phyloP scores from a whole-genome alignment of 371 early-diverging fungal species.

The Mortierella sp. region DNA sequence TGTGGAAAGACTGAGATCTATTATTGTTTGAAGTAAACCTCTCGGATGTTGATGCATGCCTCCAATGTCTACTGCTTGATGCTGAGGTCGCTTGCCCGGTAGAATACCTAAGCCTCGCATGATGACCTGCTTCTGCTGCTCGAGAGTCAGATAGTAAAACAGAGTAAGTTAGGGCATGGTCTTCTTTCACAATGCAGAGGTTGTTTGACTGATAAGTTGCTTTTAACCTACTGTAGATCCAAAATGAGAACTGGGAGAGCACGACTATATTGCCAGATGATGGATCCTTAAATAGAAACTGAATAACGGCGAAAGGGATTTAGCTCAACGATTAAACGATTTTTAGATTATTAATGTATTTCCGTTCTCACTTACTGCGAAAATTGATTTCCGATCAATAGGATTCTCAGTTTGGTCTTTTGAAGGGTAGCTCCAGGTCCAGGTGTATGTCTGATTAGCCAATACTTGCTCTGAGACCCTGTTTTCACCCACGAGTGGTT shows the following conservation, averaged over 20 bases:
- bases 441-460: constrained; percentile 1
- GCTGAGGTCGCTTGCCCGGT: constrained; percentile 3
- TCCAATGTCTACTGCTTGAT: constrained; percentile 30
- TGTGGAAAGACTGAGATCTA: constrained; percentile 17
- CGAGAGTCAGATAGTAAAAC: background rate
- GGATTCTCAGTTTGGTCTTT: constrained; percentile 23
- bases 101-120: constrained; percentile 8
- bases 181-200: background rate
- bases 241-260: constrained; percentile 32
- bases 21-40: constrained; percentile 11
- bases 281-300: constrained; percentile 29
- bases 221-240: constrained; percentile 35
- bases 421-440: constrained; percentile 30
- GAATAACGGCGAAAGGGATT: background rate
- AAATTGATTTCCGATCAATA: constrained; percentile 29
- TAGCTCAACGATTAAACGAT: background rate
- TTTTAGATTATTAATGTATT: background rate
- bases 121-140: background rate
- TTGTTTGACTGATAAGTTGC: background rate
- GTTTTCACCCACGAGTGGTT: background rate
- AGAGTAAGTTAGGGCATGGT: background rate
- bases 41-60: constrained; percentile 47
- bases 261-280: constrained; percentile 16
- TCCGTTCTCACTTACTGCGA: constrained; percentile 34
- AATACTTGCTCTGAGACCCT: background rate